Conservation (phyloP, 1,284 basidiomycete species). For the Exobasidium rhododendri region DNA sequence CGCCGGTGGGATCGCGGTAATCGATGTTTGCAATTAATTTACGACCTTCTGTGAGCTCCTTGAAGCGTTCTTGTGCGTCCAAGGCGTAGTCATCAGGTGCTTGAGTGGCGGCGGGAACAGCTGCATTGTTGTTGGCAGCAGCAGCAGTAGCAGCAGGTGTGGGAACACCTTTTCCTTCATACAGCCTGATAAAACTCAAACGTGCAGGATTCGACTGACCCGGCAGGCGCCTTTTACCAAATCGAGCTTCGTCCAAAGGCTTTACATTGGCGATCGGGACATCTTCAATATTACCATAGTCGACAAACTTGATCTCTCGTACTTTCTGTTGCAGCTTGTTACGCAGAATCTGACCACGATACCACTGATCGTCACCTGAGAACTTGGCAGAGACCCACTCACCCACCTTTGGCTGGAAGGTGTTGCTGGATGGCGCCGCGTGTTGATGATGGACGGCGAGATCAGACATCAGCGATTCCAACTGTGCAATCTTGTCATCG, state of each 20-base stretch:
- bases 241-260: conserved; percentile 34
- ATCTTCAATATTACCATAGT: conserved; percentile 43
- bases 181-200: conserved; percentile 40
- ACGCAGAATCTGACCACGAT: conserved; percentile 39
- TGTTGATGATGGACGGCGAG: conserved; percentile 58
- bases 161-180: conserved; percentile 26
- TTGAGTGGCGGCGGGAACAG: background rate
- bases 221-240: conserved; percentile 31
- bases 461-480: conserved; percentile 90
- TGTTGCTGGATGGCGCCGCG: conserved; percentile 9
- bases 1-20: conserved; percentile 11
- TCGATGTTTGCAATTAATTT: conserved; percentile 51
- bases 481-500: conserved; percentile 57
- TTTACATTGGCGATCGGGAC: conserved; percentile 32
- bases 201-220: conserved; percentile 36
- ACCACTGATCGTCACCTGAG: conserved; percentile 53
- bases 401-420: conserved; percentile 64
- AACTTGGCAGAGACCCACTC: conserved; percentile 77
- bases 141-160: conserved; percentile 7
- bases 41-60: conserved; percentile 33
- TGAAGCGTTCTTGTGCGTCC: conserved; percentile 41
- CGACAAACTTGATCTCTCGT: conserved; percentile 34
- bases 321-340: conserved; percentile 27
- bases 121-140: background rate
- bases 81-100: conserved; percentile 34